These are phyloP conservation scores for Plasmodium billcollinsi DNA, from an alignment of 169 alveolate species.

Conservation along the genomic window DNA sequence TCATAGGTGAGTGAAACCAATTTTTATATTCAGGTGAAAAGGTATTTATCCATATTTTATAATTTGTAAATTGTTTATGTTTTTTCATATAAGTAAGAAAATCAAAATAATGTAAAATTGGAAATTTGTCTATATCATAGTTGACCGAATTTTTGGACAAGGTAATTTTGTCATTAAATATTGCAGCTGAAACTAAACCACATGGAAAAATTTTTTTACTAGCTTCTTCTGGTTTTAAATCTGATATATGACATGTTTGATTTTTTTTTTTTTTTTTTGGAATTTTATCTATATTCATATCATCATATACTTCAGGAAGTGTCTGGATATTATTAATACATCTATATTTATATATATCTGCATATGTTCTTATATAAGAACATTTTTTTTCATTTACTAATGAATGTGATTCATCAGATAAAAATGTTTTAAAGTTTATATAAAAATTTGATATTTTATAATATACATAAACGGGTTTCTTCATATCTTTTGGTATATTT, in stretches of 20 bases:
- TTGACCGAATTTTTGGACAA: background rate
- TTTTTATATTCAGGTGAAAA: slow-evolving; percentile 49
- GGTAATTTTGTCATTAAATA: slow-evolving; percentile 45
- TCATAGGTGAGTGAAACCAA: slow-evolving; percentile 58
- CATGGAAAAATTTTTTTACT: slow-evolving; percentile 27
- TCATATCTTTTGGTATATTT: slow-evolving; percentile 24
- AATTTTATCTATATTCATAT: background rate
- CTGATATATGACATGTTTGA: slow-evolving; percentile 11
- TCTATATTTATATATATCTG: slow-evolving; percentile 35
- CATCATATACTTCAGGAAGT: slow-evolving; percentile 32
- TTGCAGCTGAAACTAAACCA: slow-evolving; percentile 44
- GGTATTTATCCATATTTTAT: slow-evolving; percentile 41
- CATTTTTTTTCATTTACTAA: slow-evolving; percentile 11
- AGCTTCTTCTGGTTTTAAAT: background rate
- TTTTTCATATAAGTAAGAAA: slow-evolving; percentile 48
- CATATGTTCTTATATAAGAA: slow-evolving; percentile 40
- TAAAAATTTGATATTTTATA: slow-evolving; percentile 55
- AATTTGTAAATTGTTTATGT: slow-evolving; percentile 32
- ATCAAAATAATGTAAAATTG: slow-evolving; percentile 47
- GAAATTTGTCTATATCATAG: slow-evolving; percentile 24
- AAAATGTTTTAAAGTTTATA: slow-evolving; percentile 30
- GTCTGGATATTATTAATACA: slow-evolving; percentile 42
- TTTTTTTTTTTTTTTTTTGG: background rate
- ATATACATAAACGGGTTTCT: slow-evolving; percentile 47
- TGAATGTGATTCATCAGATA: slow-evolving; percentile 60